Evolutionary conservation across 108 stramenopile genomes (phyloP).

Genomic region (Bacterosira constricta): DNA sequence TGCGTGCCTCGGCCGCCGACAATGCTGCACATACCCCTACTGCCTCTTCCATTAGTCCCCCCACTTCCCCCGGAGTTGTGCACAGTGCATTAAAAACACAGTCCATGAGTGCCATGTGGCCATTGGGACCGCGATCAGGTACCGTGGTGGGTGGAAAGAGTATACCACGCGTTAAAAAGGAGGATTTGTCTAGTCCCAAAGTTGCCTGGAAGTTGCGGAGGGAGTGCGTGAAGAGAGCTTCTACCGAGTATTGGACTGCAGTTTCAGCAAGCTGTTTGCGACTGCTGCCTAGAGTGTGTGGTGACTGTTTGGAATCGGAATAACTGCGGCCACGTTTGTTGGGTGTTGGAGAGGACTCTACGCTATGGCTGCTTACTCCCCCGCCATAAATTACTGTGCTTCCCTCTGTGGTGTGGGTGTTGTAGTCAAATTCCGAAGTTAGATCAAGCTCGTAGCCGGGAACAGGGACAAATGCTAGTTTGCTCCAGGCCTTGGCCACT

Average conservation of each 20-base stretch:
- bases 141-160: slow-evolving; percentile 63
- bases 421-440: neutral
- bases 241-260: slow-evolving; percentile 29
- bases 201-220: slow-evolving; percentile 18
- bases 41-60: slow-evolving; percentile 18
- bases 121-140: slow-evolving; percentile 72
- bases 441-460: slow-evolving; percentile 24
- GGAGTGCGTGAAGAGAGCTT: slow-evolving; percentile 1
- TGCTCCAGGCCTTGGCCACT: slow-evolving; percentile 57
- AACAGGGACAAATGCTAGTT: slow-evolving; percentile 24
- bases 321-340: neutral
- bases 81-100: slow-evolving; percentile 71
- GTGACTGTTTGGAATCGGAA: neutral
- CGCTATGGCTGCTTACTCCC: slow-evolving; percentile 9
- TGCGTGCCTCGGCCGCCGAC: neutral
- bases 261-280: too few species aligned
- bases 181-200: slow-evolving; percentile 66
- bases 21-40: slow-evolving; percentile 25
- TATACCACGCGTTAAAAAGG: slow-evolving; percentile 53
- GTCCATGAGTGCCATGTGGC: slow-evolving; percentile 85
- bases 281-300: neutral
- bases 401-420: neutral
- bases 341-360: slow-evolving; percentile 32
- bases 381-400: slow-evolving; percentile 3
- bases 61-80: slow-evolving; percentile 15